Evolutionary conservation across 306 rosid genomes (phyloP), one percentile per base, ranked within the genome.

Genomic region (Cicer bijugum): DNA sequence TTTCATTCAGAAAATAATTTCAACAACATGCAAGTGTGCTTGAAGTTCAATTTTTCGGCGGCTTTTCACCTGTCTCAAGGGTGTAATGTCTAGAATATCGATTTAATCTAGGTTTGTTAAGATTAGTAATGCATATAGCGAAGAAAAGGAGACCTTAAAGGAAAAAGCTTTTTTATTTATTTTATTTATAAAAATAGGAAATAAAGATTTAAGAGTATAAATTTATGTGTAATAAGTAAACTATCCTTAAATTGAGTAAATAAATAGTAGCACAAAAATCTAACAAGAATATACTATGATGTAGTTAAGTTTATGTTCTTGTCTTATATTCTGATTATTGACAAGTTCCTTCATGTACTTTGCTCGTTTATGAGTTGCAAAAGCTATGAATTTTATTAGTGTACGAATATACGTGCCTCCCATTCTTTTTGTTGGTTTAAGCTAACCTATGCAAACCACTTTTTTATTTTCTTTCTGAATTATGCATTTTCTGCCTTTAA

Each of bases 21-120:
- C 83, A 28, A 50, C 58, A 28, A 43, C 8, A 50, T 60, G 61
- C 60, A 78, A 64, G 70, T 12, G 60, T 43, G 74, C 55, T 47
- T 74, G 51, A 78, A 69, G 38, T 65, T 65, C 65, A 50, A 55
- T 45, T 75, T 61, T 80, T 38, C 11, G 10, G 60, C 20, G 51
- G 39, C 16, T 12, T 3, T 51, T 67, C 68, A 55, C 65, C 51
- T 62, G 11, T 61, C 55, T 46, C 75, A 23, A 57, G 63, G 63
- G 43, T 75, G 42, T 37, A 56, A 65, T 67, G 65, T 44, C 53
- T 35, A 40, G 0, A 57, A 43, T 42, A 15, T 14, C 11, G 7
- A 39, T 74, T 33, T 38, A 15, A 35, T 19, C 19, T 16, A 57
- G 28, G 23, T 6, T 0, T 11, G 3, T 20, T 10, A 56, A 6